Evolutionary conservation across 2,329 filamentous ascomycete species (phyloP).

Genomic region (Aspergillus flavus): DNA sequence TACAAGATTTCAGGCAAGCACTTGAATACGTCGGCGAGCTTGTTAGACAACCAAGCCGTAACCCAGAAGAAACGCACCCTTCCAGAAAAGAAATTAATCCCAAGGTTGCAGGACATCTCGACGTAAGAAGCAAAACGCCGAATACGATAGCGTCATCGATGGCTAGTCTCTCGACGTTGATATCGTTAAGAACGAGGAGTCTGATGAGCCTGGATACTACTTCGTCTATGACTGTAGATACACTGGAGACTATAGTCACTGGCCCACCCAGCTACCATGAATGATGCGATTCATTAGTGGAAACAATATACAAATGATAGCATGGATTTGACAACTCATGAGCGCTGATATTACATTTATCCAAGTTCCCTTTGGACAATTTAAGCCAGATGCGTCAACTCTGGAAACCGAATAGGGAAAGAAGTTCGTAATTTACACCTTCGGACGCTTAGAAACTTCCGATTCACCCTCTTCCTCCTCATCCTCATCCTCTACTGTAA

Average conservation of each 20-base stretch:
- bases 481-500: constrained; percentile 34
- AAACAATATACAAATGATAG: constrained; percentile 1
- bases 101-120: constrained; percentile 17
- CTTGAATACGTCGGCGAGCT: constrained; percentile 56
- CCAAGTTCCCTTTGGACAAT: constrained; percentile 6
- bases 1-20: constrained; percentile 54
- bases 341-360: constrained; percentile 5
- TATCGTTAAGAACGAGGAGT: constrained; percentile 30
- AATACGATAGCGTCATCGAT: constrained; percentile 25
- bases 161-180: constrained; percentile 28
- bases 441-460: constrained; percentile 34
- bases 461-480: constrained; percentile 25
- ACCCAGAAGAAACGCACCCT: constrained; percentile 1
- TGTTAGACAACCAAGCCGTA: constrained; percentile 42
- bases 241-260: constrained; percentile 24
- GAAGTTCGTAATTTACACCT: constrained; percentile 26
- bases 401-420: neutral
- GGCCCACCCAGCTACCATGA: constrained; percentile 25
- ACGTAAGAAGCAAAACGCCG: constrained; percentile 7
- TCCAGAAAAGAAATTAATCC: constrained; percentile 2
- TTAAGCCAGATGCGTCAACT: constrained; percentile 2
- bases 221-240: constrained; percentile 31
- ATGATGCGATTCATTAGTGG: neutral
- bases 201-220: constrained; percentile 32
- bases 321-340: neutral